Conservation (phyloP, 2,329 filamentous ascomycete species). For the Pseudopyricularia cyperi region DNA sequence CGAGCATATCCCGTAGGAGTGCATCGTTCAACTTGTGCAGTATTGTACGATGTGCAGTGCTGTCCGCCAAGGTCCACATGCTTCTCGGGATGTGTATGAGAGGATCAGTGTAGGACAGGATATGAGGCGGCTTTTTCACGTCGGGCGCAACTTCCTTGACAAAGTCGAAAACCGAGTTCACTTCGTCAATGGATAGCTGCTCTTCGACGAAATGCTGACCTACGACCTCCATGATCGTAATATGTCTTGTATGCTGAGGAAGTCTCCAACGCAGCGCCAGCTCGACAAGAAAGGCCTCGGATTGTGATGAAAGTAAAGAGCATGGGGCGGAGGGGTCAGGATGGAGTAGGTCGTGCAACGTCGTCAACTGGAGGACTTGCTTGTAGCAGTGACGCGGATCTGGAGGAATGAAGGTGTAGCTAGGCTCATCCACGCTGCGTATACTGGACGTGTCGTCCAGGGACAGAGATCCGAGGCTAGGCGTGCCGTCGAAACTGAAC, state of each 20-base stretch:
- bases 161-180: conserved; percentile 73
- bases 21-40: conserved; percentile 67
- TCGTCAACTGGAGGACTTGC: conserved; percentile 64
- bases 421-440: conserved; percentile 44
- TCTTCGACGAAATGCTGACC: conserved; percentile 75
- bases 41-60: conserved; percentile 59
- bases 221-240: conserved; percentile 74
- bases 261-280: conserved; percentile 81
- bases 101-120: conserved; percentile 35
- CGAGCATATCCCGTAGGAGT: conserved; percentile 67
- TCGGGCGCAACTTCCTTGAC: conserved; percentile 54
- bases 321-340: conserved; percentile 24
- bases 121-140: conserved; percentile 47
- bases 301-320: conserved; percentile 58
- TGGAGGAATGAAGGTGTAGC: conserved; percentile 81
- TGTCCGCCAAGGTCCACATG: conserved; percentile 58
- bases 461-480: conserved; percentile 54
- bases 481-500: conserved; percentile 48
- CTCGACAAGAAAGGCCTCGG: conserved; percentile 72
- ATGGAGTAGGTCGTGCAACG: conserved; percentile 42
- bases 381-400: conserved; percentile 76
- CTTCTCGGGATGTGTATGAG: conserved; percentile 43
- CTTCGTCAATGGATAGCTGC: conserved; percentile 65
- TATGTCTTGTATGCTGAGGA: conserved; percentile 65
- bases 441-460: conserved; percentile 41